Base-by-base conservation (phyloP, 805 yeast species). In the Henningerozyma blattae region DNA sequence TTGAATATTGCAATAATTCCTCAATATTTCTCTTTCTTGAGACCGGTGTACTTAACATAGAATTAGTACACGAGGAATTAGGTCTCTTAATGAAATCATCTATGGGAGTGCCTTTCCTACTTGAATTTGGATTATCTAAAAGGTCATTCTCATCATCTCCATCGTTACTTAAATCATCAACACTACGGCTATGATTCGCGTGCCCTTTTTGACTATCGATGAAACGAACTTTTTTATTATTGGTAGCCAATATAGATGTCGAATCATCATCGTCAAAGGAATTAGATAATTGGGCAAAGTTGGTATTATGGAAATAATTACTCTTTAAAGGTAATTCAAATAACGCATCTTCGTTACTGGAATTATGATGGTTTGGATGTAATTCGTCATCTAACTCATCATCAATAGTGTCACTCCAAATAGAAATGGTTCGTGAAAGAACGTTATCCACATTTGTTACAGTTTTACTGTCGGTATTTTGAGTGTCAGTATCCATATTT, bases 1-100 rank as follows among this genome's bases (percentile, higher is more conserved):
- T 45, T 2, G 60, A 58, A 29, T 48, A 46, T 30, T 44, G 47
- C 6, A 55, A 37, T 18, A 56, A 40, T 19, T 50, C 48, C 34
- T 56, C 61, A 5, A 56, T 44, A 29, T 42, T 34, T 33, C 27
- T 38, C 30, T 35, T 43, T 24, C n/a, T 24, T 12, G 27, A 12
- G n/a, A 12, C n/a, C 5, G 27, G 27, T n/a, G n/a, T n/a, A n/a
- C n/a, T n/a, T n/a, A n/a, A n/a, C 14, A n/a, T 24, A 24, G 12
- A 5, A 7, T 7, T 7, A 20, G 22, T 7, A 20, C 10, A 10
- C 10, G 22, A 20, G 10, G 9, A 7, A 7, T 20, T 7, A 20
- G 22, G 22, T 20, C 7, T n/a, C n/a, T n/a, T n/a, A n/a, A n/a
- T n/a, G n/a, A n/a, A n/a, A n/a, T n/a, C n/a, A n/a, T n/a, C n/a